Evolutionary conservation across 2,329 filamentous ascomycete species (phyloP).

Genomic region (Coniochaeta sp.): DNA sequence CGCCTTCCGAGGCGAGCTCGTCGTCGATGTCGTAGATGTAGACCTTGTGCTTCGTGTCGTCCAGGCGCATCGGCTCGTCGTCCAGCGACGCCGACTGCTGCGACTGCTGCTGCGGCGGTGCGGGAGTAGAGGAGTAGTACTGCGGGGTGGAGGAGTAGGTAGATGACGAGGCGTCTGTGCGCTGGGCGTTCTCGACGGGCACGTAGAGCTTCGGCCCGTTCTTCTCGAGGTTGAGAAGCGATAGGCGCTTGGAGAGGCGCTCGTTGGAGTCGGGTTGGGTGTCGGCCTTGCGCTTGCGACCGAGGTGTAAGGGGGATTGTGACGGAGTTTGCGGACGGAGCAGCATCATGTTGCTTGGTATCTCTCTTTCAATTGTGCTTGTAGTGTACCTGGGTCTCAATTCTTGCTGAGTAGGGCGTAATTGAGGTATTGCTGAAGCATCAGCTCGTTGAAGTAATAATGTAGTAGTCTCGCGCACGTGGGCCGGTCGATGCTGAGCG

Average conservation of each 20-base stretch:
- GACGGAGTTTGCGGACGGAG: background rate
- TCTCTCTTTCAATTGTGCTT: background rate
- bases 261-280: constrained; percentile 49
- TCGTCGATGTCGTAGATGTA: constrained; percentile 89
- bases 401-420: background rate
- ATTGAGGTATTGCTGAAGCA: background rate
- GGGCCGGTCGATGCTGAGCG: background rate
- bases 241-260: constrained; percentile 77
- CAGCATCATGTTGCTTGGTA: constrained; percentile 1
- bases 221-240: constrained; percentile 70
- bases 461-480: background rate
- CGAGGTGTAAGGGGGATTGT: background rate
- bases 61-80: constrained; percentile 70
- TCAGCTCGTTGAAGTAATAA: background rate
- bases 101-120: constrained; percentile 6
- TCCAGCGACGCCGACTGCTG: constrained; percentile 9
- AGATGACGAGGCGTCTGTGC: constrained; percentile 13
- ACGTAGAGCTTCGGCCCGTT: constrained; percentile 59
- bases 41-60: constrained; percentile 79
- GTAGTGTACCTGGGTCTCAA: too few relatives aligned
- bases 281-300: constrained; percentile 53
- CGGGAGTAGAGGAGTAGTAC: constrained; percentile 11
- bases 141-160: constrained; percentile 7
- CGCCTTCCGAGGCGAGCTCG: constrained; percentile 60
- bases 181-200: constrained; percentile 46